These are phyloP conservation scores for Saccharum hybrid DNA, from an alignment of 202 grass and related monocot species.

Conservation along the genomic window DNA sequence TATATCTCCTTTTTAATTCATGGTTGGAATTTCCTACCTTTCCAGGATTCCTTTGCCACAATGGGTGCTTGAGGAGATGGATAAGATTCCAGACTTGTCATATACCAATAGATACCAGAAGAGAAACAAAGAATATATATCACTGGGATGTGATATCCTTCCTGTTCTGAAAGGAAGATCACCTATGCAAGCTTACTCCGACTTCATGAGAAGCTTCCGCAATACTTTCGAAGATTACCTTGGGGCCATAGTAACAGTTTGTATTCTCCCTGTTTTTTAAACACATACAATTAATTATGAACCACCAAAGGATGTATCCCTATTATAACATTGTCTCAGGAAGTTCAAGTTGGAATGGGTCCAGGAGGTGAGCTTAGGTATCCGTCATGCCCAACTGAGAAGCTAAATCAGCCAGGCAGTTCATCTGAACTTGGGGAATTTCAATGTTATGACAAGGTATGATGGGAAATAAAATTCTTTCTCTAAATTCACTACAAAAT, in stretches of 20 bases:
- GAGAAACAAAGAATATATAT: constrained; percentile 85
- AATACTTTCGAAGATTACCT: constrained; percentile 72
- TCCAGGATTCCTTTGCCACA: constrained; percentile 73
- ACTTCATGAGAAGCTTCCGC: constrained; percentile 84
- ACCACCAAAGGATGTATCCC: constrained; percentile 25
- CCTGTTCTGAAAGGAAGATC: constrained; percentile 72
- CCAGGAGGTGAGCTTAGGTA: constrained; percentile 86
- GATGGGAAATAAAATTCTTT: constrained; percentile 1
- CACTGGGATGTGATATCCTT: constrained; percentile 72
- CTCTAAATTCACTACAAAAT: constrained; percentile 20
- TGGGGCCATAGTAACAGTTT: constrained; percentile 66
- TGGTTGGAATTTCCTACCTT: constrained; percentile 18
- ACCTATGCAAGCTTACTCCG: constrained; percentile 81
- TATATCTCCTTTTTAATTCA: constrained; percentile 25
- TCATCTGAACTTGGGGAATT: constrained; percentile 68
- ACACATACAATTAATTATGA: constrained; percentile 7
- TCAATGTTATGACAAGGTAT: constrained; percentile 86
- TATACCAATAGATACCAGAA: constrained; percentile 65
- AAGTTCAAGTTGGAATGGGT: constrained; percentile 88
- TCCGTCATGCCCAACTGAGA: constrained; percentile 70
- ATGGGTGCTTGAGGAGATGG: constrained; percentile 84
- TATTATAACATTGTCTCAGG: constrained; percentile 43
- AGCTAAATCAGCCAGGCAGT: constrained; percentile 46
- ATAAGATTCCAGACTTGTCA: constrained; percentile 66
- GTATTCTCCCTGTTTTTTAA: constrained; percentile 45